A percentile compares a stretch with the other conserved stretches of the same genome.
These are phyloP conservation scores for Coffea humblotiana DNA, from an alignment of 305 asterid species.

Conservation along the genomic window DNA sequence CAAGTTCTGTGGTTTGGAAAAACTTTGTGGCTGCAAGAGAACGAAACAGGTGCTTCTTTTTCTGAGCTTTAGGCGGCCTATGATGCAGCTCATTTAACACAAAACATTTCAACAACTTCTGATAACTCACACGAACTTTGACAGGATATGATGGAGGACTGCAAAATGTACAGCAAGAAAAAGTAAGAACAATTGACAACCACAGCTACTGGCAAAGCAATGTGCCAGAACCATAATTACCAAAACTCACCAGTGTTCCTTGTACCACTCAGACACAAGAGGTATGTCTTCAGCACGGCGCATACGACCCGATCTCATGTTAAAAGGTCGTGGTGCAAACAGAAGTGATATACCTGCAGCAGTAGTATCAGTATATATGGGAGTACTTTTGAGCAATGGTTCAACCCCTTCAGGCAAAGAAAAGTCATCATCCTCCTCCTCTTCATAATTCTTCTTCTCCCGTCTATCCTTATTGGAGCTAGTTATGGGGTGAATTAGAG, in stretches of 20 bases:
- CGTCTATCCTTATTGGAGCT: conserved; percentile 73
- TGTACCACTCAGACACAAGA: conserved; percentile 98
- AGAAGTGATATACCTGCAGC: conserved; percentile 95
- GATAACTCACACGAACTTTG: conserved; percentile 99
- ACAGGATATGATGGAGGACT: conserved; percentile 99
- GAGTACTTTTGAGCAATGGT: conserved; percentile 66
- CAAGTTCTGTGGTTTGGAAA: conserved; percentile 98
- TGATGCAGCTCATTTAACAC: conserved; percentile 99
- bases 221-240: conserved; percentile 9
- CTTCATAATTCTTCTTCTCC: conserved; percentile 69
- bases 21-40: conserved; percentile 98
- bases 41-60: conserved; percentile 92
- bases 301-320: conserved; percentile 98
- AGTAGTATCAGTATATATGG: conserved; percentile 92
- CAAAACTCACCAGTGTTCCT: conserved; percentile 89
- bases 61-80: conserved; percentile 99
- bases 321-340: conserved; percentile 99
- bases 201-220: conserved; percentile 3
- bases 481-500: conserved; percentile 92
- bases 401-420: conserved; percentile 85
- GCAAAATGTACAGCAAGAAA: conserved; percentile 24
- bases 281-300: conserved; percentile 99
- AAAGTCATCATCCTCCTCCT: conserved; percentile 90
- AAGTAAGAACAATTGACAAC: neutral
- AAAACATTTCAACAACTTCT: conserved; percentile 92